Evolutionary conservation across 1,139 yeast genomes (phyloP).

Genomic region (Suhomyces guaymorum): DNA sequence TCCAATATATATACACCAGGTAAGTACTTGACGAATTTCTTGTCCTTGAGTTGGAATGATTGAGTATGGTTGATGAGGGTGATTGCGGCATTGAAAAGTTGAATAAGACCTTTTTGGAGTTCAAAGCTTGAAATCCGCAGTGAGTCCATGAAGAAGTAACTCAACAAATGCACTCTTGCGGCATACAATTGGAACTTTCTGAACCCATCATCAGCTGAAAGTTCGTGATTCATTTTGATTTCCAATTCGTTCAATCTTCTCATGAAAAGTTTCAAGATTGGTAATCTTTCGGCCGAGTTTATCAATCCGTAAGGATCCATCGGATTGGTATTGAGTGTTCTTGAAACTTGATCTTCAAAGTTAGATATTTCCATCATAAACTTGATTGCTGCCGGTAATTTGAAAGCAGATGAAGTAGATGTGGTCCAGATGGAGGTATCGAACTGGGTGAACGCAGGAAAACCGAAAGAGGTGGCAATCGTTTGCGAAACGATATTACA

Average conservation of each 20-base stretch:
- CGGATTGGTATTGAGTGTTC: slow-evolving; percentile 71
- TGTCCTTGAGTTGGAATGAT: slow-evolving; percentile 58
- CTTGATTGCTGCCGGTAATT: slow-evolving; percentile 60
- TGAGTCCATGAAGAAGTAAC: slow-evolving; percentile 79
- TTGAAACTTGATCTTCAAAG: slow-evolving; percentile 82
- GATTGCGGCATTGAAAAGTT: slow-evolving; percentile 77
- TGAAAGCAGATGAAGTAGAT: slow-evolving; percentile 17
- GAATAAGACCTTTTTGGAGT: slow-evolving; percentile 70
- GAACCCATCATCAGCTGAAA: slow-evolving; percentile 54
- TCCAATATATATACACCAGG: slow-evolving; percentile 82
- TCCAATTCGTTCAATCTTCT: slow-evolving; percentile 78
- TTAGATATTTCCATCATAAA: slow-evolving; percentile 82
- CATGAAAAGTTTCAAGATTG: slow-evolving; percentile 68
- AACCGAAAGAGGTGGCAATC: slow-evolving; percentile 90
- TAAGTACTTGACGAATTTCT: slow-evolving; percentile 67
- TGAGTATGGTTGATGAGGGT: slow-evolving; percentile 69
- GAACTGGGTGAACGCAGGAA: slow-evolving; percentile 87
- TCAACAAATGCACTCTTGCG: slow-evolving; percentile 74
- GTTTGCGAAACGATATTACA: slow-evolving; percentile 89
- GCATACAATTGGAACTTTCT: slow-evolving; percentile 68
- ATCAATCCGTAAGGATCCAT: slow-evolving; percentile 66
- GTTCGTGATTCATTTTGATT: slow-evolving; percentile 38
- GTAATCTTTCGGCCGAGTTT: slow-evolving; percentile 68
- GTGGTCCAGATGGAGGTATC: slow-evolving; percentile 67
- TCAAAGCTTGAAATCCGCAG: slow-evolving; percentile 57